Conservation (phyloP, 1,284 basidiomycete species). For the Sanghuangporus baumii region DNA sequence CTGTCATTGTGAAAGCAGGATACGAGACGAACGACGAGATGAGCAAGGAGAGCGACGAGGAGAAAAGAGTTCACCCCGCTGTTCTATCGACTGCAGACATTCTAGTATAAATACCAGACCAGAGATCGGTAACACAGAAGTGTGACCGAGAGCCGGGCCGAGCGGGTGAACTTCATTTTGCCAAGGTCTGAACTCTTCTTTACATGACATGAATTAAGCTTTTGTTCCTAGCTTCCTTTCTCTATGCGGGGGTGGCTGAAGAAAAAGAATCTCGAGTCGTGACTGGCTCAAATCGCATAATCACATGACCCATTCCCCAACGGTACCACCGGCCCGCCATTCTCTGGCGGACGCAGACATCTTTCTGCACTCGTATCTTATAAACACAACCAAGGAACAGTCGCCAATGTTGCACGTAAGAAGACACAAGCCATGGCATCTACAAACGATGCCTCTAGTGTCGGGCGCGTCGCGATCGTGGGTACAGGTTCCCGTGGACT, state of each 20-base stretch:
- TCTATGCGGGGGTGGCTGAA: not conserved
- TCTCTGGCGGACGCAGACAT: not conserved
- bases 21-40: not conserved
- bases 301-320: not conserved
- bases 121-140: not conserved
- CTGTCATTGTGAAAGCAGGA: not conserved
- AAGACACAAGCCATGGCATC: not conserved
- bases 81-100: not conserved
- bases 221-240: not conserved
- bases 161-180: not conserved
- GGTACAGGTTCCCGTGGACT: constrained; percentile 38
- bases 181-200: not conserved
- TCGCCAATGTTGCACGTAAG: not conserved
- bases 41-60: not conserved
- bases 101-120: not conserved
- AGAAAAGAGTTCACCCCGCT: not conserved
- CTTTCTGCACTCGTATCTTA: not conserved
- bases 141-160: not conserved
- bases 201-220: not conserved
- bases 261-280: not conserved
- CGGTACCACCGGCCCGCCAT: not conserved
- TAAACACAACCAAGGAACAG: not conserved
- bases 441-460: not conserved
- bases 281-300: not conserved
- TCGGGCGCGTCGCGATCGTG: constrained; percentile 33